These are phyloP conservation scores for Cryptococcus sp. DNA, from an alignment of 1,284 basidiomycete species.

Conservation along the genomic window DNA sequence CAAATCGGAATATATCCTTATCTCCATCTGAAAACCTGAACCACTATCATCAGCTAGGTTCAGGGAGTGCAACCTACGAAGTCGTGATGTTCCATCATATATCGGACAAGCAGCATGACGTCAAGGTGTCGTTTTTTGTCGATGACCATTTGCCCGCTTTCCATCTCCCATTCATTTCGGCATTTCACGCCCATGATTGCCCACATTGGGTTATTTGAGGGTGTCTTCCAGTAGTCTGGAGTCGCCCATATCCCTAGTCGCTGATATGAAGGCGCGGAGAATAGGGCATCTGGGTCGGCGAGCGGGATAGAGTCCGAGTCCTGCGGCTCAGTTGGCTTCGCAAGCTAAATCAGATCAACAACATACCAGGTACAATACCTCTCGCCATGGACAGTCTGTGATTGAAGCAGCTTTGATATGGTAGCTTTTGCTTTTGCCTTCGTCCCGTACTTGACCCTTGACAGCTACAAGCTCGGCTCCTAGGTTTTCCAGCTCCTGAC, in stretches of 20 bases:
- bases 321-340: neutral
- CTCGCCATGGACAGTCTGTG: constrained; percentile 47
- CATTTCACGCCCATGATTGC: constrained; percentile 52
- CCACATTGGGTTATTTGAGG: constrained; percentile 50
- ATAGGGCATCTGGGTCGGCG: constrained; percentile 48
- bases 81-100: constrained; percentile 49
- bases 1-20: constrained; percentile 54
- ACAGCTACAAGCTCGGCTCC: constrained; percentile 46
- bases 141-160: constrained; percentile 52
- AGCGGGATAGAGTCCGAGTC: constrained; percentile 50
- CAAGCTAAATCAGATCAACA: too few relatives aligned
- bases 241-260: constrained; percentile 43
- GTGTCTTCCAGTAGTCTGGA: constrained; percentile 49
- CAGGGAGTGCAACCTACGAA: constrained; percentile 14
- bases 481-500: constrained; percentile 37
- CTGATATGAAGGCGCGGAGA: constrained; percentile 46
- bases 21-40: constrained; percentile 53
- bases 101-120: constrained; percentile 46
- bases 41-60: constrained; percentile 33
- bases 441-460: constrained; percentile 37
- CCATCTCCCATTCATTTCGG: constrained; percentile 53
- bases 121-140: constrained; percentile 52
- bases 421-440: constrained; percentile 45
- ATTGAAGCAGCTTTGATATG: constrained; percentile 53
- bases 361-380: constrained; percentile 50